Base-by-base conservation (phyloP, 352 stramenopile genomes). In the Globisporangium cystogenes region DNA sequence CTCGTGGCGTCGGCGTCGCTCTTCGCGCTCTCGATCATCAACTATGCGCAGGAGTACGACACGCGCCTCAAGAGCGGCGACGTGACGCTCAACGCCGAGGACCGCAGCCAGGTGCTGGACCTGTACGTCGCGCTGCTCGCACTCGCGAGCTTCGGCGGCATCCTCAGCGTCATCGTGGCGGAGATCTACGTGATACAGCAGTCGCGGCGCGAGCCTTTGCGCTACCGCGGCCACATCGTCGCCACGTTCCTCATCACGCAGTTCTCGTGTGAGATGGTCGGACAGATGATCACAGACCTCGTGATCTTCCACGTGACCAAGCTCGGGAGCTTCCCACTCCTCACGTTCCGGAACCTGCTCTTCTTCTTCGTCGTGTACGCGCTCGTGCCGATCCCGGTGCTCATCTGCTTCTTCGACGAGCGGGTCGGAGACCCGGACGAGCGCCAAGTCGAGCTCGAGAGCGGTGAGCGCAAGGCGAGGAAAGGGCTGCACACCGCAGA, bases 161-260 rank as follows among this genome's bases (percentile, higher is more conserved):
- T 84, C 35, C 49, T 87, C 18, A 67, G 60, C 26, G 51, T 87
- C 43, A 44, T 82, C 21, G 76, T 79, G 23, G 60, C 54, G 7
- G 69, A 87, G 50, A 70, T 76, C 27, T 84, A 87, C 53, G 61
- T 86, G 3, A 60, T 89, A 23, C 67, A 68, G 3, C 75, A 82
- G 59, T 82, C 70, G n/a, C 75, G 76, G 31, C 70, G 71, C 7
- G 75, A 87, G 42, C 39, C 51, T 0, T 24, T 77, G 2, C 37
- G 36, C n/a, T 27, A 60, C 8, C 63, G 73, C 14, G 75, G 75
- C 3, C 44, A 54, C 7, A 61, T 76, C 7, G 41, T 82, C 7
- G 76, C 70, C 16, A 82, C 65, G 35, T 60, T 82, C 15, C 51
- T 86, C 8, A 33, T 86, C 41, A 72, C 74, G 16, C 75, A 86